A percentile compares a stretch with the other conserved stretches of the same genome.
Conservation (phyloP, 2,329 filamentous ascomycete species). For the Trichoderma citrinoviride region DNA sequence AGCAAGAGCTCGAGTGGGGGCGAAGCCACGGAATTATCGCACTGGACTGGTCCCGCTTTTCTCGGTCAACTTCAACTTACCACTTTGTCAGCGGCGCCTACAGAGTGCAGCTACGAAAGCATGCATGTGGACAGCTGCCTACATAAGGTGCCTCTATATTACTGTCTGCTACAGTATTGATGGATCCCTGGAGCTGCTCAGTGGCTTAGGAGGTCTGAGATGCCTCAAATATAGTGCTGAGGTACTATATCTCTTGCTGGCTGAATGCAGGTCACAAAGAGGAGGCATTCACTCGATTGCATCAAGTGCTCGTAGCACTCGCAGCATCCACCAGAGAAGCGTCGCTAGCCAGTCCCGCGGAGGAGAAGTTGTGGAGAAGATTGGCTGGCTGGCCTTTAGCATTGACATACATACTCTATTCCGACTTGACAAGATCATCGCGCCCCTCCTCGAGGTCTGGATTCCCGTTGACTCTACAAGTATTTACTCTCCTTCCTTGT, state of each 20-base stretch:
- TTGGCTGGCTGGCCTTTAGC: not conserved
- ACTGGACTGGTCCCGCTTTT: not conserved
- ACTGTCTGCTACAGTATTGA: too few relatives aligned
- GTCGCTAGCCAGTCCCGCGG: not conserved
- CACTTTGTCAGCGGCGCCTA: too few relatives aligned
- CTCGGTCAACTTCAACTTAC: too few relatives aligned
- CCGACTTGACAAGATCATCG: conserved; percentile 10
- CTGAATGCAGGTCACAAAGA: not conserved
- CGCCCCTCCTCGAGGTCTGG: not conserved
- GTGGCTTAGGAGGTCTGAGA: too few relatives aligned
- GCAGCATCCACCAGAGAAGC: not conserved
- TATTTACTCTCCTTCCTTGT: not conserved
- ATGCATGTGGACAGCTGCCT: too few relatives aligned
- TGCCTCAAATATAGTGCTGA: not conserved
- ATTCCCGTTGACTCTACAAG: not conserved
- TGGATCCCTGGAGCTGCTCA: conserved; percentile 5
- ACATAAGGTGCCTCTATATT: too few relatives aligned
- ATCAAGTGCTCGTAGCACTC: too few relatives aligned
- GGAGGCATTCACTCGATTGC: not conserved
- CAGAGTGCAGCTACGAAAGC: too few relatives aligned
- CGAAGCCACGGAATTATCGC: not conserved
- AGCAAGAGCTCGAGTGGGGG: conserved; percentile 11
- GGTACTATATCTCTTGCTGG: not conserved
- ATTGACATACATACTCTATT: conserved; percentile 1
- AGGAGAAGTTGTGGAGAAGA: not conserved